These are phyloP conservation scores for Zygoascus ofunaensis DNA, from an alignment of 805 yeast genomes.

Conservation along the genomic window DNA sequence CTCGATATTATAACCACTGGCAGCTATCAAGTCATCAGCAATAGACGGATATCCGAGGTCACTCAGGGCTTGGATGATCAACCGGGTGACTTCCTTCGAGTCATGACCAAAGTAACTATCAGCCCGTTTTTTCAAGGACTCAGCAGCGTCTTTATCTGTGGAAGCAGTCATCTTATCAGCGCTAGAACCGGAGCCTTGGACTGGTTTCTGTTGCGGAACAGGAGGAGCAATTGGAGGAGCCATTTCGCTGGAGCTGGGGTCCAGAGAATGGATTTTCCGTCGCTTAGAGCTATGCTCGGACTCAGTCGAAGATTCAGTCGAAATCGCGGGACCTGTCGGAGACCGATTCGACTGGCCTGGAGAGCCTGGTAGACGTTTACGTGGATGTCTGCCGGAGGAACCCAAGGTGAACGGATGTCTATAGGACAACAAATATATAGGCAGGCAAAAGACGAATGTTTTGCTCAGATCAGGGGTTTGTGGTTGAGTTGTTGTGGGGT, in stretches of 20 bases:
- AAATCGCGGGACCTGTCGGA: too few relatives aligned
- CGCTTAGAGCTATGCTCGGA: too few relatives aligned
- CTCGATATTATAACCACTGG: conserved; percentile 30
- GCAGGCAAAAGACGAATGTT: too few relatives aligned
- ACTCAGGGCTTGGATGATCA: conserved; percentile 41
- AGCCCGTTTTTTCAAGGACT: background rate
- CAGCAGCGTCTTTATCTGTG: background rate
- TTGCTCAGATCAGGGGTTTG: too few relatives aligned
- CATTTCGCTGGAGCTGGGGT: too few relatives aligned
- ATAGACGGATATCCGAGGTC: conserved; percentile 41
- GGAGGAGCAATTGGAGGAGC: background rate
- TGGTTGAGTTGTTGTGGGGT: too few relatives aligned
- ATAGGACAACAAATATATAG: too few relatives aligned
- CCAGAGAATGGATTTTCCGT: too few relatives aligned
- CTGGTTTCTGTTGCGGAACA: background rate
- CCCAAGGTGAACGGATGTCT: too few relatives aligned
- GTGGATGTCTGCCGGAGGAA: background rate
- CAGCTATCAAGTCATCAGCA: conserved; percentile 34
- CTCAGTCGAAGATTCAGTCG: too few relatives aligned
- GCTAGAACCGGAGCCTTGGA: background rate
- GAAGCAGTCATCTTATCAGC: background rate
- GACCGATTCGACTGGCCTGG: too few relatives aligned
- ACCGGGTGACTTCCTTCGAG: conserved; percentile 36
- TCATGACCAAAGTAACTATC: conserved; percentile 22
- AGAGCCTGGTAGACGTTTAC: background rate